phyloP scores from a whole-genome alignment of 1,284 basidiomycete genomes.

The Leccinum pallidistipes region DNA sequence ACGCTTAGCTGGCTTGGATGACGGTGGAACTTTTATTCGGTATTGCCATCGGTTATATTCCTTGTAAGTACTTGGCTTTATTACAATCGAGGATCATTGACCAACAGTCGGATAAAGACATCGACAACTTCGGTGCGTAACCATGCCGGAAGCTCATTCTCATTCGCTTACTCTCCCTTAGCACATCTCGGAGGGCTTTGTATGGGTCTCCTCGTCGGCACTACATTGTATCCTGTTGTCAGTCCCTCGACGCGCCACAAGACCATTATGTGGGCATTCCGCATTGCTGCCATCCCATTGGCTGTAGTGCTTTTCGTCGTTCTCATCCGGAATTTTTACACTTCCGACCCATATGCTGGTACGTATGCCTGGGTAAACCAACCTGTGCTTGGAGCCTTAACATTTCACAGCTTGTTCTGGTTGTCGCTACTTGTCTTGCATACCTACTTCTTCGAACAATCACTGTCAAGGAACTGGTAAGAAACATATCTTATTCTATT shows the following conservation, averaged over 20 bases:
- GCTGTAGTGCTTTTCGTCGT: constrained; percentile 82
- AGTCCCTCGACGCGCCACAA: constrained; percentile 73
- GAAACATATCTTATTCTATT: constrained; percentile 13
- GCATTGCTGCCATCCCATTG: constrained; percentile 73
- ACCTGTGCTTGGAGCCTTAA: constrained; percentile 3
- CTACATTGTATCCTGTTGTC: constrained; percentile 89
- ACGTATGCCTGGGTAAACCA: constrained; percentile 20
- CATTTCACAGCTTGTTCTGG: constrained; percentile 71
- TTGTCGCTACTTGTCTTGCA: constrained; percentile 88
- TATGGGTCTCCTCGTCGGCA: constrained; percentile 83
- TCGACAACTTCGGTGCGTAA: constrained; percentile 75
- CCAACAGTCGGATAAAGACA: constrained; percentile 40
- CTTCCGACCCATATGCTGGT: constrained; percentile 78
- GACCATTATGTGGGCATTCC: constrained; percentile 72
- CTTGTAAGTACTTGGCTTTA: constrained; percentile 47
- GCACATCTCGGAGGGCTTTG: constrained; percentile 79
- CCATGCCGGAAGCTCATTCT: not conserved
- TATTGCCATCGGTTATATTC: constrained; percentile 84
- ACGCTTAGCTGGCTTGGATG: constrained; percentile 72
- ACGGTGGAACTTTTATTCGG: constrained; percentile 83
- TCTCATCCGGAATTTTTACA: constrained; percentile 88
- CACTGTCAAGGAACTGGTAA: constrained; percentile 69
- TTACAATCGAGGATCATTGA: constrained; percentile 14
- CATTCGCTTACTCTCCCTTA: constrained; percentile 27
- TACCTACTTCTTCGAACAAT: constrained; percentile 77